Evolutionary conservation across 331 rosid genomes (phyloP), one percentile per base, ranked within the genome.

Genomic region (Pyrus hybrid): DNA sequence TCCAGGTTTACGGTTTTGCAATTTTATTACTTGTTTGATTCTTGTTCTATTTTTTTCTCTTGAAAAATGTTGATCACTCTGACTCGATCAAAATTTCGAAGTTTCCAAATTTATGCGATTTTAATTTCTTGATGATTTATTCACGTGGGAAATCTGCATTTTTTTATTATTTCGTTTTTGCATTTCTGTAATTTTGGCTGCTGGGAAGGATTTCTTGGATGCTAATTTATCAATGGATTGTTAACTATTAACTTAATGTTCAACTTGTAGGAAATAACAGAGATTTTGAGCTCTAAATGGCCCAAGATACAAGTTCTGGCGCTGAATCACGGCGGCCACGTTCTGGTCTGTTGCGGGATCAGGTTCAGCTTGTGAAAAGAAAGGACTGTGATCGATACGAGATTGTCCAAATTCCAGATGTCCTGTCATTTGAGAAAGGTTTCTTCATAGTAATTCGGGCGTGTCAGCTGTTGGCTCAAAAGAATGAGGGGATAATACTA

Each of bases 281-380:
- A 68, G 25, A 74, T 60, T 75, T 70, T 3, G 18, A 58, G 63
- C 23, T 77, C 67, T 28, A 69, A 73, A 94, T 94, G 99, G 91
- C 88, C 60, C 96, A 84, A 84, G 91, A 85, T 83, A 32, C 88
- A 71, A 65, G 41, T 82, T 82, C 86, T 70, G 87, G 77, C 58
- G 91, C 82, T 76, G 97, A 89, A 45, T 87, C 96, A 0, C 97
- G 97, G 51, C 86, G 86, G 65, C 86, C 84, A 56, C 90, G 96
- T 47, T 82, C 80, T 51, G 97, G 98, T 76, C 89, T 92, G 14
- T 80, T 94, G 70, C 86, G 97, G 37, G 97, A 94, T 75, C 97
- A 94, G 81, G 91, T 92, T 79, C 97, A 94, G 75, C 83, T 83
- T 67, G 83, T 90, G 13, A 90, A 86, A 80, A 90, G 90, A 80